phyloP scores from a whole-genome alignment of 2,329 filamentous ascomycete species.

The Hypoxylon sp. region DNA sequence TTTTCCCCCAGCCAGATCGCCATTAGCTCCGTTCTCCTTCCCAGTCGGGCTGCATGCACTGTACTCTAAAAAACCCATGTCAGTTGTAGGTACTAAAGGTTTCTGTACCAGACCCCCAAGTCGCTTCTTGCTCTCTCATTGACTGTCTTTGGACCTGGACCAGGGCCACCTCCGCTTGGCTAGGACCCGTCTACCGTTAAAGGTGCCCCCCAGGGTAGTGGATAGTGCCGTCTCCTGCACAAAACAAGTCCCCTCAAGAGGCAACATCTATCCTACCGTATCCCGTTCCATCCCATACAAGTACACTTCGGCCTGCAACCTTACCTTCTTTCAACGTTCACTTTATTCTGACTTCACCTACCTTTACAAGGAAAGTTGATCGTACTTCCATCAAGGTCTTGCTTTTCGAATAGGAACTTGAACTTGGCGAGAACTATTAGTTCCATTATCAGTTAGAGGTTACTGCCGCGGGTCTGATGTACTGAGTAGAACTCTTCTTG shows the following conservation, averaged over 20 bases:
- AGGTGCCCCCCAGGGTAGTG: slow-evolving; percentile 50
- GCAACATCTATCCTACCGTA: slow-evolving; percentile 55
- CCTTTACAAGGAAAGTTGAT: slow-evolving; percentile 47
- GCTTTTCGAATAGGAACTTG: slow-evolving; percentile 39
- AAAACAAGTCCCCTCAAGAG: slow-evolving; percentile 52
- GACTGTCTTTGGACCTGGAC: slow-evolving; percentile 47
- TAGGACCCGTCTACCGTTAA: slow-evolving; percentile 50
- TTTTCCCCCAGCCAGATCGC: slow-evolving; percentile 51
- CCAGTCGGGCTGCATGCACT: slow-evolving; percentile 53
- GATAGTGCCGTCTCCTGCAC: slow-evolving; percentile 51
- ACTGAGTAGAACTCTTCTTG: slow-evolving; percentile 34
- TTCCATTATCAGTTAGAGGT: slow-evolving; percentile 34
- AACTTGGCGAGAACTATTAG: slow-evolving; percentile 34
- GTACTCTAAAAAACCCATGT: slow-evolving; percentile 51
- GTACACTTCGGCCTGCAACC: slow-evolving; percentile 55
- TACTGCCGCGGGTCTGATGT: slow-evolving; percentile 36
- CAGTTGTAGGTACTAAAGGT: slow-evolving; percentile 50
- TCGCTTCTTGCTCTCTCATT: slow-evolving; percentile 46
- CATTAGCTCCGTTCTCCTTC: slow-evolving; percentile 53
- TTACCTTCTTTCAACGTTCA: slow-evolving; percentile 51
- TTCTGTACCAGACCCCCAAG: slow-evolving; percentile 53
- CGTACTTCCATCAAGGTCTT: slow-evolving; percentile 43
- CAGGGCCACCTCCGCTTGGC: slow-evolving; percentile 50
- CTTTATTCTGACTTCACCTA: slow-evolving; percentile 51
- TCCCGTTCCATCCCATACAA: slow-evolving; percentile 53